Evolutionary conservation across 2,329 filamentous ascomycete species (phyloP).

Genomic region (Ophiostoma sp.): DNA sequence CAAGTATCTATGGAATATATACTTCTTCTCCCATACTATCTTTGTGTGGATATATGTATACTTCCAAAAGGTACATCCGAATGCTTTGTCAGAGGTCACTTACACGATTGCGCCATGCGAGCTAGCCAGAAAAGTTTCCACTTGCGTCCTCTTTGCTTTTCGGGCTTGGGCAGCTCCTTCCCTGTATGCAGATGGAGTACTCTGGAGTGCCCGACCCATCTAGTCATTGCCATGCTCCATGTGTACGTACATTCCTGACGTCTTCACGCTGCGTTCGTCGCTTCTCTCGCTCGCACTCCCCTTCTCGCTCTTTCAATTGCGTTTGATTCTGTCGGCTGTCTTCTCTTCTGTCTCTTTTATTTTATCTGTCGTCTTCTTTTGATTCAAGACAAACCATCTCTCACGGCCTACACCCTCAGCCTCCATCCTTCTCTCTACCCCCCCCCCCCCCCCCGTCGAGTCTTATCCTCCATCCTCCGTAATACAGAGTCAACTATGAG

Average conservation of each 20-base stretch:
- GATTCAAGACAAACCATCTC: background rate
- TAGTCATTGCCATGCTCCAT: constrained; percentile 1
- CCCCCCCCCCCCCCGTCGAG: background rate
- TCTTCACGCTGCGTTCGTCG: background rate
- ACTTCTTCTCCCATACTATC: background rate
- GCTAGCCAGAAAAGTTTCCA: constrained; percentile 25
- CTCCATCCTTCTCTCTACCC: background rate
- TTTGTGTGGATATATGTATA: background rate
- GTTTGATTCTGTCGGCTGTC: background rate
- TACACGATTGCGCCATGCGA: constrained; percentile 29
- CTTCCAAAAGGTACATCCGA: background rate
- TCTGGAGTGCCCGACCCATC: background rate
- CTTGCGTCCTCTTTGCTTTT: constrained; percentile 18
- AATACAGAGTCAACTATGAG: too few relatives aligned
- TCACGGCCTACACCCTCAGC: background rate
- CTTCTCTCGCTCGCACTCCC: background rate
- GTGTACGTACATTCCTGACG: constrained; percentile 5
- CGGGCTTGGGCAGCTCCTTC: background rate
- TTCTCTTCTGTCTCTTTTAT: background rate
- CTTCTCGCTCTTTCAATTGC: background rate
- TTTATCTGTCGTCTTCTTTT: background rate
- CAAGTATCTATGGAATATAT: background rate
- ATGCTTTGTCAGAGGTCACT: constrained; percentile 22
- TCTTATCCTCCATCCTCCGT: too few relatives aligned
- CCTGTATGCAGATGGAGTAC: constrained; percentile 1